Evolutionary conservation across 202 grass and related monocot species (phyloP).

Genomic region (Saccharum hybrid): DNA sequence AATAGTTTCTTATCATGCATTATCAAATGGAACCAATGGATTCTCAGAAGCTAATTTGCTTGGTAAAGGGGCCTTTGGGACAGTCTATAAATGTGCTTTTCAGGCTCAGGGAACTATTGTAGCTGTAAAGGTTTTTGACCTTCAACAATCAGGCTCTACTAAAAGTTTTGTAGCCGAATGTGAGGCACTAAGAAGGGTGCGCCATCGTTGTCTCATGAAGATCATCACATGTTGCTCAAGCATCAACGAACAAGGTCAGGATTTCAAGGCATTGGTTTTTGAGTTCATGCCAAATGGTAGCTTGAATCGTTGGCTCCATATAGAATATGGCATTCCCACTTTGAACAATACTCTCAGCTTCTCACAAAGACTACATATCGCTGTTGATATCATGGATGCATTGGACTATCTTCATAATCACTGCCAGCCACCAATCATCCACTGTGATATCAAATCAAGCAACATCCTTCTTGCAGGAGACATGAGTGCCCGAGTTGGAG

Average conservation of each 20-base stretch:
- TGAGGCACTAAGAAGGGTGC: conserved; percentile 31
- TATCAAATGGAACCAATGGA: too few species aligned
- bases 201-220: conserved; percentile 43
- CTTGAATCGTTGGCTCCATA: conserved; percentile 44
- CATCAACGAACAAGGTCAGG: conserved; percentile 33
- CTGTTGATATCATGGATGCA: conserved; percentile 51
- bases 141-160: conserved; percentile 8
- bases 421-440: conserved; percentile 40
- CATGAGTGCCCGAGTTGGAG: too few species aligned
- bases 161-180: conserved; percentile 45
- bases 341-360: conserved; percentile 7
- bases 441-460: conserved; percentile 47
- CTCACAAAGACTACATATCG: conserved; percentile 47
- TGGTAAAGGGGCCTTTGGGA: too few species aligned
- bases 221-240: conserved; percentile 51
- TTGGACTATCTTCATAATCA: conserved; percentile 60
- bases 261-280: conserved; percentile 56
- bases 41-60: too few species aligned
- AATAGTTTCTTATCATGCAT: too few species aligned
- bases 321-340: not conserved
- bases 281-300: conserved; percentile 53
- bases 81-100: conserved; percentile 44
- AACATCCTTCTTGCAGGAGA: too few species aligned
- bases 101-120: not conserved
- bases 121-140: conserved; percentile 51